Evolutionary conservation across 129 eudicot genomes (phyloP).

Genomic region (Flaveria bidentis): DNA sequence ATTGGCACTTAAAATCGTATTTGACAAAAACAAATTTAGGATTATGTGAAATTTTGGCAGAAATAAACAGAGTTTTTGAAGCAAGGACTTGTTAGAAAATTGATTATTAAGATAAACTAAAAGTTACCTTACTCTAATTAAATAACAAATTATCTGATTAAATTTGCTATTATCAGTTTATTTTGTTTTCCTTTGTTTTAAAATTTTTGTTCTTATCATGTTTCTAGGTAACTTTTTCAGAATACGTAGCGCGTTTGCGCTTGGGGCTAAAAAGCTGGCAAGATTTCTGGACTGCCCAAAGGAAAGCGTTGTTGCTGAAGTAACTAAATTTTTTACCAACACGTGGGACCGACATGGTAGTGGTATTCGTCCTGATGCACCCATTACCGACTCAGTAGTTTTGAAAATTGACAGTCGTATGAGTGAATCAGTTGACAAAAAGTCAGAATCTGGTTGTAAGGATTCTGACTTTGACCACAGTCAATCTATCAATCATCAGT

Average conservation of each 20-base stretch:
- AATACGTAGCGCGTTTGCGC: conserved; percentile 82
- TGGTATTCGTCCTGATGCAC: conserved; percentile 81
- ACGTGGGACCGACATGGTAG: conserved; percentile 85
- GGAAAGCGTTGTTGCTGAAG: conserved; percentile 56
- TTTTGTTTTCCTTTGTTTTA: not conserved
- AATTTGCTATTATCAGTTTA: not conserved
- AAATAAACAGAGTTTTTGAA: not conserved
- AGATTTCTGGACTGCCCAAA: conserved; percentile 74
- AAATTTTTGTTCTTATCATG: not conserved
- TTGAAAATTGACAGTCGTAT: too few species aligned
- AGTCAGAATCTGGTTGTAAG: conserved; percentile 25
- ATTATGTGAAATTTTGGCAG: not conserved
- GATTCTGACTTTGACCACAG: conserved; percentile 37
- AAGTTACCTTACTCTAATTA: not conserved
- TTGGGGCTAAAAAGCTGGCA: conserved; percentile 73
- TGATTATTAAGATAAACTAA: not conserved
- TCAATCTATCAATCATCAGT: conserved; percentile 15
- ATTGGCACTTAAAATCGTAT: not conserved
- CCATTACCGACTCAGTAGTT: conserved; percentile 28
- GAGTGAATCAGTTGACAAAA: conserved; percentile 31
- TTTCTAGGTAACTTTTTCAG: conserved; percentile 68
- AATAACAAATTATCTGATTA: not conserved
- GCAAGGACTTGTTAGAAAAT: conserved; percentile 4
- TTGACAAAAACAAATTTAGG: not conserved
- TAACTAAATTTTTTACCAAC: conserved; percentile 68